Percentiles rank a stretch among this genome's conserved stretches.
These are phyloP conservation scores for Entelexis paramagnoliae DNA, from an alignment of 1,139 yeast genomes.

Conservation along the genomic window DNA sequence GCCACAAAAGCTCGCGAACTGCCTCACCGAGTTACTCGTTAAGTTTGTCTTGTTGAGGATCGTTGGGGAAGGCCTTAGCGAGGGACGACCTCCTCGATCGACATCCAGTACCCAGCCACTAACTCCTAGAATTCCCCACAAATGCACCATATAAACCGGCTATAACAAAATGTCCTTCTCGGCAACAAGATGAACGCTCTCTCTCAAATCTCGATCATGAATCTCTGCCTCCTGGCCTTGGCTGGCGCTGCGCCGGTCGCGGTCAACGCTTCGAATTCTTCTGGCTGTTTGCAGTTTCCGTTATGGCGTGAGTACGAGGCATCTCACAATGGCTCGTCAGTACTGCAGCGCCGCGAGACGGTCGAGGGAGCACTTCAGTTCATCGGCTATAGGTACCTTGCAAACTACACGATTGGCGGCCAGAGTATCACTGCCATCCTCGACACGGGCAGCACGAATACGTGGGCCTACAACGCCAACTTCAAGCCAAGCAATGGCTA, in stretches of 20 bases:
- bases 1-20: too few relatives aligned
- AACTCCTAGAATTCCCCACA: background rate
- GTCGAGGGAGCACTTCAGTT: background rate
- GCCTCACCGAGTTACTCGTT: background rate
- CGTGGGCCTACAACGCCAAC: constrained; percentile 44
- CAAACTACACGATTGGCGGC: background rate
- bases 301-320: constrained; percentile 1
- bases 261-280: background rate
- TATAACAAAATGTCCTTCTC: background rate
- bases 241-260: background rate
- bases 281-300: background rate
- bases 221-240: background rate
- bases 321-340: background rate
- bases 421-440: constrained; percentile 26
- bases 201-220: background rate
- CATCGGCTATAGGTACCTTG: constrained; percentile 1
- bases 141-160: background rate
- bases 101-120: background rate
- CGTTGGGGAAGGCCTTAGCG: background rate
- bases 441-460: constrained; percentile 92
- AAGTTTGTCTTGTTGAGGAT: background rate
- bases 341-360: background rate
- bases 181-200: background rate
- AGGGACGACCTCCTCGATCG: background rate
- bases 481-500: constrained; percentile 26